phyloP scores from a whole-genome alignment of 2,329 filamentous ascomycete genomes.

The Alternaria dauci region DNA sequence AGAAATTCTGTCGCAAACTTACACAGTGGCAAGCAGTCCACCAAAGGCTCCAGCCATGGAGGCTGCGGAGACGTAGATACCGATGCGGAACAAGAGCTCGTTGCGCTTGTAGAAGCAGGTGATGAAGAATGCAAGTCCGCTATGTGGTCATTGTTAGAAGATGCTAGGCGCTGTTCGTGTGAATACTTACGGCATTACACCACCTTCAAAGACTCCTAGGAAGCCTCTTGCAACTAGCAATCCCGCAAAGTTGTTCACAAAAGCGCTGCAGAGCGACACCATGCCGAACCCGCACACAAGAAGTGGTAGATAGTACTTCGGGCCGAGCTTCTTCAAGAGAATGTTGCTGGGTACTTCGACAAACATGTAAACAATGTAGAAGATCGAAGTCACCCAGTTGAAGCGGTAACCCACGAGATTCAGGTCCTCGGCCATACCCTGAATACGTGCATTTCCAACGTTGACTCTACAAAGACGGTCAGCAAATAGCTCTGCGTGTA shows the following conservation, averaged over 20 bases:
- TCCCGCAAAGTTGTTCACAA: conserved; percentile 59
- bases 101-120: conserved; percentile 65
- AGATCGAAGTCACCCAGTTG: conserved; percentile 66
- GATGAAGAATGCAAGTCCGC: conserved; percentile 65
- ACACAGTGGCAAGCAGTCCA: conserved; percentile 63
- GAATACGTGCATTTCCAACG: conserved; percentile 65
- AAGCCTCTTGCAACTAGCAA: conserved; percentile 60
- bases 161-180: too few relatives aligned
- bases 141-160: conserved; percentile 19
- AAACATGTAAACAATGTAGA: conserved; percentile 66
- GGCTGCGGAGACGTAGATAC: conserved; percentile 64
- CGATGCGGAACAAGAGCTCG: conserved; percentile 64
- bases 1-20: conserved; percentile 37
- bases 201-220: conserved; percentile 65
- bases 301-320: conserved; percentile 62
- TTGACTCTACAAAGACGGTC: conserved; percentile 42
- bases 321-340: conserved; percentile 62
- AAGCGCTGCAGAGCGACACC: conserved; percentile 64
- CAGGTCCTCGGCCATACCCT: conserved; percentile 62
- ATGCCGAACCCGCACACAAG: conserved; percentile 65
- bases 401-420: conserved; percentile 60
- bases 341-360: conserved; percentile 66
- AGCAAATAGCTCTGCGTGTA: conserved; percentile 3
- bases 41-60: conserved; percentile 67
- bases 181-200: conserved; percentile 60